Evolutionary conservation across 441 rosid genomes (phyloP).

Genomic region (Brassica hybrid): DNA sequence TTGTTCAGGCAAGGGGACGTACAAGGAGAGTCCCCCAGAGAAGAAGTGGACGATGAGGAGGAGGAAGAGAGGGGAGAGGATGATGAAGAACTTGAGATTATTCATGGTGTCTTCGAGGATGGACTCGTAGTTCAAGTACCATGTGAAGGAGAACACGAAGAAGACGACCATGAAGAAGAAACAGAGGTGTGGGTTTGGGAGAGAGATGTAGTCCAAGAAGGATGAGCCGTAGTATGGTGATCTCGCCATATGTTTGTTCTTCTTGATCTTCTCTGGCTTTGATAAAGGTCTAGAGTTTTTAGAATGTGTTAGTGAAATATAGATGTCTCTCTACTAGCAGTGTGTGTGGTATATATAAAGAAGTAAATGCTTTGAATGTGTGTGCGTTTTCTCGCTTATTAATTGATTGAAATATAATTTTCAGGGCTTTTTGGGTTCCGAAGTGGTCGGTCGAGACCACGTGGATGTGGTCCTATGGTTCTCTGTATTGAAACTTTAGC

Average conservation of each 20-base stretch:
- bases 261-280: conserved; percentile 31
- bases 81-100: conserved; percentile 64
- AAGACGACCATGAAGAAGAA: conserved; percentile 59
- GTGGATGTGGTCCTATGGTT: conserved; percentile 39
- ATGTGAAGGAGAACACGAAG: conserved; percentile 58
- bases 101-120: conserved; percentile 54
- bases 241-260: conserved; percentile 55
- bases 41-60: conserved; percentile 62
- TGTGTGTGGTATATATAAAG: conserved; percentile 18
- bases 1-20: conserved; percentile 57
- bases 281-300: neutral
- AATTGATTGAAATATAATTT: conserved; percentile 6
- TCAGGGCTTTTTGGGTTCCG: conserved; percentile 28
- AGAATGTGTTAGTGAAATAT: conserved; percentile 24
- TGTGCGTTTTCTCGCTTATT: neutral
- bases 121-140: conserved; percentile 76
- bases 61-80: conserved; percentile 62
- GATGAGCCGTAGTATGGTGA: conserved; percentile 50
- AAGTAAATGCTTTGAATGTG: conserved; percentile 27
- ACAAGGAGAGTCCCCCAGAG: conserved; percentile 48
- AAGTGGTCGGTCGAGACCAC: conserved; percentile 46
- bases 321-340: conserved; percentile 20
- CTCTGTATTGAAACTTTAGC: conserved; percentile 21
- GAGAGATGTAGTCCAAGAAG: conserved; percentile 54
- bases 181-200: conserved; percentile 61